A percentile compares a stretch with the other conserved stretches of the same genome.
These are phyloP conservation scores for Plasmodium blacklocki DNA, from an alignment of 169 alveolate genomes.

Conservation along the genomic window DNA sequence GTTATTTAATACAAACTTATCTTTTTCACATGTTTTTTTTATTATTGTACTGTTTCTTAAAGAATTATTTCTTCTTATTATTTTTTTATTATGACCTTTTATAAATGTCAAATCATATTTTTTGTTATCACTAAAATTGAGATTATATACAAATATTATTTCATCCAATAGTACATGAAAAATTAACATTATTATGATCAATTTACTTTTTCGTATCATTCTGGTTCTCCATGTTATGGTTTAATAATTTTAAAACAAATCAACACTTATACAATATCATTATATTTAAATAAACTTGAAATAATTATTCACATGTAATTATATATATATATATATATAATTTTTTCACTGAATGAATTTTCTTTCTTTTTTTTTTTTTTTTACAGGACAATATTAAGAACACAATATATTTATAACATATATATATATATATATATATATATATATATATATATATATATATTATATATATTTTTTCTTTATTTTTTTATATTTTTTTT, in stretches of 20 bases:
- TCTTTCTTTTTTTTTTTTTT: no score
- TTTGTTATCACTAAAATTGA: not conserved
- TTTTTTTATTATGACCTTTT: constrained; percentile 8
- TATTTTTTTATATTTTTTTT: no score
- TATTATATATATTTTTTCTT: no score
- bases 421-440: no score
- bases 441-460: no score
- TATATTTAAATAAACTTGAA: not conserved
- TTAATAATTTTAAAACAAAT: not conserved
- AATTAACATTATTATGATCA: constrained; percentile 14
- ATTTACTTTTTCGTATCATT: constrained; percentile 26
- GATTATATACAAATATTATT: constrained; percentile 4
- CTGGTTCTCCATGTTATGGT: constrained; percentile 29
- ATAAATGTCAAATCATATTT: not conserved
- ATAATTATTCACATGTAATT: not conserved
- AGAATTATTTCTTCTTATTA: not conserved
- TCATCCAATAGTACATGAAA: constrained; percentile 5
- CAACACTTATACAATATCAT: not conserved
- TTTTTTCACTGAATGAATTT: not conserved
- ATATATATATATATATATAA: not conserved
- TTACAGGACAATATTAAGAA: no score
- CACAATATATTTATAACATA: no score
- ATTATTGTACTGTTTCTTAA: not conserved
- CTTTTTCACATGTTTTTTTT: not conserved
- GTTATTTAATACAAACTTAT: not conserved